A percentile compares a stretch with the other conserved stretches of the same genome.
Conservation (phyloP, 2,329 filamentous ascomycete species). For the Penicillium sp. region DNA sequence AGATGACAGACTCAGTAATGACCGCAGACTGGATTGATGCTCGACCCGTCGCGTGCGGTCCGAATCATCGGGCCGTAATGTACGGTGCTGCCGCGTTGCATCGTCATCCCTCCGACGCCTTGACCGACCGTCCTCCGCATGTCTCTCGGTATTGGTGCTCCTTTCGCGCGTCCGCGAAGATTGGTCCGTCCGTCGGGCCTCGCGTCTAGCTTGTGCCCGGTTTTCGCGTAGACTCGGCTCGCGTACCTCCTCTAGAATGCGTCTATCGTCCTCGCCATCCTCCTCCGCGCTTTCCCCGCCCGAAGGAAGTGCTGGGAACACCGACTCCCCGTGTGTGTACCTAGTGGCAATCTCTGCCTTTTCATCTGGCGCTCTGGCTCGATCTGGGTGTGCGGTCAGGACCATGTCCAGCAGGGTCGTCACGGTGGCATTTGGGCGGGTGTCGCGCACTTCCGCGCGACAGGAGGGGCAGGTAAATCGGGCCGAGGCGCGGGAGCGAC, state of each 20-base stretch:
- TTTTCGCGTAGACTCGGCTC: slow-evolving; percentile 65
- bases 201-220: slow-evolving; percentile 28
- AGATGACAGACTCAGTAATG: slow-evolving; percentile 71
- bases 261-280: slow-evolving; percentile 63
- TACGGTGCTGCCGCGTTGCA: slow-evolving; percentile 24
- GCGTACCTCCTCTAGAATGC: slow-evolving; percentile 69
- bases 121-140: slow-evolving; percentile 41
- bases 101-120: slow-evolving; percentile 39
- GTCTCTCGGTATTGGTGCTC: slow-evolving; percentile 41
- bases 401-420: slow-evolving; percentile 89
- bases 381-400: slow-evolving; percentile 73
- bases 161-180: slow-evolving; percentile 31
- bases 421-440: slow-evolving; percentile 85
- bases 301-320: slow-evolving; percentile 62
- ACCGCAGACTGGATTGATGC: slow-evolving; percentile 85
- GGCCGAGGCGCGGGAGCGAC: slow-evolving; percentile 46
- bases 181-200: slow-evolving; percentile 25
- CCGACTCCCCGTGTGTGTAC: slow-evolving; percentile 78
- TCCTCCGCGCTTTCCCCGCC: slow-evolving; percentile 40
- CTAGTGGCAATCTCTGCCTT: slow-evolving; percentile 71
- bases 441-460: slow-evolving; percentile 80
- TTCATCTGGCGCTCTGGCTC: slow-evolving; percentile 68
- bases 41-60: slow-evolving; percentile 64
- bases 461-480: slow-evolving; percentile 91
- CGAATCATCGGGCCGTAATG: slow-evolving; percentile 23